Evolutionary conservation across 768 basidiomycete species (phyloP), one percentile per base, ranked within the genome.

Genomic region (Mycena alexandri): DNA sequence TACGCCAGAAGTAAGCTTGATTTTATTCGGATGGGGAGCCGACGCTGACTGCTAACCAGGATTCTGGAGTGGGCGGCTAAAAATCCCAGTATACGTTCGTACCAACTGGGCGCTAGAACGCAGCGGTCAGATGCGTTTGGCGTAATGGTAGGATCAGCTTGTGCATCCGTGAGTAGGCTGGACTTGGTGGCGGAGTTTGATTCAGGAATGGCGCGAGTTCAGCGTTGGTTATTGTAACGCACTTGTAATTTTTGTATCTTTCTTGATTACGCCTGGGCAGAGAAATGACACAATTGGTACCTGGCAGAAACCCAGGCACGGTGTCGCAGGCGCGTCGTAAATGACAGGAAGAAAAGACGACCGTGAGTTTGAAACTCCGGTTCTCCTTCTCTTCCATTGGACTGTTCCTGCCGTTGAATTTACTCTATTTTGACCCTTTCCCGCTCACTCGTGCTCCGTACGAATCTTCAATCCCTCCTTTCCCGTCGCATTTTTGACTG

Each of bases 1-100:
- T 86, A 64, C 81, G 80, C 33, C 71, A 80, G 61, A 79, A 80
- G 85, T 86, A 68, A 71, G 81, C 73, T 14, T 58, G 21, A 36
- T 56, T 51, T 52, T 33, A 14, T 56, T 59, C 56, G 48, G 42
- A 24, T 58, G 47, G 24, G 11, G 41, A 55, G 17, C 41, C 53
- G 59, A 41, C 19, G 53, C 54, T 51, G 43, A 67, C 34, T 10
- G 12, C 55, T 38, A 56, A 54, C 19, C 24, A 82, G 82, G 61
- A 79, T 83, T 55, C n/a, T 69, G 19, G 69, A 75, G 61, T 83
- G 81, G 81, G 75, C 79, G 12, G 65, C 64, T 38, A 46, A 59
- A 13, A 75, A 82, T 55, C 73, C 76, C 7, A 54, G 63, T 19
- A 73, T 82, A 42, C 75, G 72, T n/a, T 53, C 74, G 22, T 79